Evolutionary conservation across 768 basidiomycete genomes (phyloP).

Genomic region (Leccinum uliginosum): DNA sequence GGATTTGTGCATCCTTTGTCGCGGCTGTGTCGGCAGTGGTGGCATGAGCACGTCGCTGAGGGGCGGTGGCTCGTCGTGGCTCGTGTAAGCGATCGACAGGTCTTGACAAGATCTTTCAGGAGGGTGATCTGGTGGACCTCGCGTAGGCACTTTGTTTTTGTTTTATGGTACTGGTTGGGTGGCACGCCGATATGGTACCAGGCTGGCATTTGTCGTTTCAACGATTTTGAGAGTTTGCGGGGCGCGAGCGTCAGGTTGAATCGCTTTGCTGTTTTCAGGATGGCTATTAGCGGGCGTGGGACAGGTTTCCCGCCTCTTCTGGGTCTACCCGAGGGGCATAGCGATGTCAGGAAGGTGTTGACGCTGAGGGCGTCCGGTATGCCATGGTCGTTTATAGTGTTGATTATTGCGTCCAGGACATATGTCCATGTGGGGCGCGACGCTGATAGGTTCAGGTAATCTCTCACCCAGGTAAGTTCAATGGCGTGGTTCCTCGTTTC

Average conservation of each 20-base stretch:
- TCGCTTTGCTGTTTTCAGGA: neutral
- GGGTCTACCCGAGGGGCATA: neutral
- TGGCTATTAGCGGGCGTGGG: neutral
- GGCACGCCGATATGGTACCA: slow-evolving; percentile 4
- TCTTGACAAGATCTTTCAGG: no score
- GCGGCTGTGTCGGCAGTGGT: no score
- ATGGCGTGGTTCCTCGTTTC: neutral
- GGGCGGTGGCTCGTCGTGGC: no score
- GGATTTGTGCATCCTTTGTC: no score
- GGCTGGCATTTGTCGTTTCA: neutral
- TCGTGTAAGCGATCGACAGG: no score
- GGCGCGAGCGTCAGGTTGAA: neutral
- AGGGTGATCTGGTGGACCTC: neutral
- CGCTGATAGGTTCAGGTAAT: neutral
- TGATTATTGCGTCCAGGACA: neutral
- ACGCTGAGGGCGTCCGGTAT: neutral
- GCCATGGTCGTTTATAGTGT: neutral
- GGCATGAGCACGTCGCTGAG: no score
- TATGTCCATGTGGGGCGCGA: neutral
- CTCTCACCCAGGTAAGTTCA: neutral
- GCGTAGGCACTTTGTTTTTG: neutral
- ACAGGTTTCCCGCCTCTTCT: neutral
- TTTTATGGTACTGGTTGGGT: neutral
- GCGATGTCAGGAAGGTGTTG: neutral
- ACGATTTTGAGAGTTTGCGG: neutral